Conservation (phyloP, 208 protist genomes). For the Phytomonas sp. region DNA sequence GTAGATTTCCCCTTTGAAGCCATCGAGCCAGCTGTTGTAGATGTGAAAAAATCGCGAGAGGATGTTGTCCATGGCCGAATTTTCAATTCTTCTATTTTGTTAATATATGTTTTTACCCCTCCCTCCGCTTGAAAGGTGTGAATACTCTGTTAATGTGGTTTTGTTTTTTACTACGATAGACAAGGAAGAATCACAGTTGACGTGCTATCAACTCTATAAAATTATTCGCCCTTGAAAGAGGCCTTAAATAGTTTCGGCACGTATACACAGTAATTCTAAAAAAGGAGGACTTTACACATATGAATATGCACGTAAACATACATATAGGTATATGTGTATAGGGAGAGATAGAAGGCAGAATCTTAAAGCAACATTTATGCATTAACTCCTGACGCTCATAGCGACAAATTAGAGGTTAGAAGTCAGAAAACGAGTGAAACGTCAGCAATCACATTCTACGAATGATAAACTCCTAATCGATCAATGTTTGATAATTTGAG, state of each 20-base stretch:
- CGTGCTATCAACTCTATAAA: not conserved
- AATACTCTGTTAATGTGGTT: not conserved
- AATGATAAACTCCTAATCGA: too few species aligned
- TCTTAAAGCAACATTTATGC: too few species aligned
- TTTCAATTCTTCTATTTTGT: not conserved
- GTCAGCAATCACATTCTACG: too few species aligned
- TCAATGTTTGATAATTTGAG: too few species aligned
- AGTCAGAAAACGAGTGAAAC: too few species aligned
- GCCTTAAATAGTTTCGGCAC: not conserved
- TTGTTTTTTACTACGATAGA: not conserved
- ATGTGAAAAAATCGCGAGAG: not conserved
- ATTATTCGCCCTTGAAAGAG: not conserved
- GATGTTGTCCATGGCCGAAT: constrained; percentile 2
- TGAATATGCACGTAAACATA: not conserved
- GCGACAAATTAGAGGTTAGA: too few species aligned
- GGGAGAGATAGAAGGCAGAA: too few species aligned
- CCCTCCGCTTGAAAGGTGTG: not conserved
- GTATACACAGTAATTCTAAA: not conserved
- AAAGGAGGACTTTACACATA: constrained; percentile 2
- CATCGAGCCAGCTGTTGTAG: constrained; percentile 13
- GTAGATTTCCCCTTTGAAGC: constrained; percentile 31
- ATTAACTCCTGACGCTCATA: too few species aligned
- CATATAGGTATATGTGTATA: too few species aligned
- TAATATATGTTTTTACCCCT: not conserved
- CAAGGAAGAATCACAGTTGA: not conserved